A percentile compares a stretch with the other conserved stretches of the same genome.
Evolutionary conservation across 2,329 filamentous ascomycete species (phyloP).

Genomic region (Aspergillus cejpii): DNA sequence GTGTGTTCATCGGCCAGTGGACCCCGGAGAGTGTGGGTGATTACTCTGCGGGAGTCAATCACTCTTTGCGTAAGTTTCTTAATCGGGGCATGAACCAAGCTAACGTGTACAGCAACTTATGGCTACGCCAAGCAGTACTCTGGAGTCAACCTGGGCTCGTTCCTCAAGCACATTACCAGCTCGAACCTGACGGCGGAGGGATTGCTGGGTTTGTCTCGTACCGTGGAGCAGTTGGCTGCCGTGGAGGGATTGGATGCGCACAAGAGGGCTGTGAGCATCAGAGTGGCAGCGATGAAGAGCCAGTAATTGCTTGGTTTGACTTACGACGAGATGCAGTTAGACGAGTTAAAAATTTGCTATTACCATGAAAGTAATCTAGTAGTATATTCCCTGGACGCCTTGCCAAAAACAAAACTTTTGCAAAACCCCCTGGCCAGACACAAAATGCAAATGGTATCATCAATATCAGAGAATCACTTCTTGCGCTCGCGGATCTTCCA

Average conservation of each 20-base stretch:
- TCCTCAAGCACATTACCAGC: constrained; percentile 96
- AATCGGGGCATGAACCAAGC: constrained; percentile 2
- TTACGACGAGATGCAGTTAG: too few species aligned
- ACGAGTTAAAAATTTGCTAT: too few species aligned
- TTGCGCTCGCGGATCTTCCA: constrained; percentile 60
- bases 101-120: constrained; percentile 66
- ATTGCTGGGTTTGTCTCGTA: constrained; percentile 72
- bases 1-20: constrained; percentile 93
- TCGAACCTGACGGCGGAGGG: constrained; percentile 82
- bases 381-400: neutral
- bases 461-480: constrained; percentile 18
- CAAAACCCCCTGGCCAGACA: neutral
- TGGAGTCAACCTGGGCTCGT: constrained; percentile 90
- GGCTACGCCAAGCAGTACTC: constrained; percentile 98
- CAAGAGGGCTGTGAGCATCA: constrained; percentile 63
- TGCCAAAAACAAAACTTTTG: neutral
- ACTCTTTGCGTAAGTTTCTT: constrained; percentile 75
- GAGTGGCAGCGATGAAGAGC: constrained; percentile 47
- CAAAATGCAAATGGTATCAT: neutral
- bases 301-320: too few species aligned
- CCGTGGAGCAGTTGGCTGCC: constrained; percentile 90
- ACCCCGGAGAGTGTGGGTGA: constrained; percentile 97
- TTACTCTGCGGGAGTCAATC: constrained; percentile 96
- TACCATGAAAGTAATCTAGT: too few species aligned
- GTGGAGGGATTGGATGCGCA: constrained; percentile 95